Base-by-base conservation (phyloP, 192 early-diverging fungal species). In the Cetraspora pellucida region DNA sequence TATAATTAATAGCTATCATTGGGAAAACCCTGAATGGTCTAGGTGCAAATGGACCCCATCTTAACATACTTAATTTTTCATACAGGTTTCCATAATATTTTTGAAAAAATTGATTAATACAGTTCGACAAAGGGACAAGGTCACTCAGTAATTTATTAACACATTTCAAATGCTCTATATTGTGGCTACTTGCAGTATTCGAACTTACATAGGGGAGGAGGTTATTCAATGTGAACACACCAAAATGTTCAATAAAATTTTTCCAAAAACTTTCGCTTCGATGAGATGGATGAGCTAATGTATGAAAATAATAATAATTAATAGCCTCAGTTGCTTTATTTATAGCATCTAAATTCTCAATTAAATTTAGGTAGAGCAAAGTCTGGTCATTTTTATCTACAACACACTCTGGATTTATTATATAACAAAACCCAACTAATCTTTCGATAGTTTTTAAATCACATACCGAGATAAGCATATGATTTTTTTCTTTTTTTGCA, bases 1-100 rank as follows among this genome's bases (percentile, higher is more conserved):
- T 71, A 27, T 28, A 71, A 52, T 71, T 49, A 54, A 71, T 71
- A 27, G 46, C 46, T 10, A 71, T 71, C 49, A 71, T 71, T 37
- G 43, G 65, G 16, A 67, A 67, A 47, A 67, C 17, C 16, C 65
- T 37, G 31, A 66, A 46, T 11, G 25, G 1, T 66, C 16, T 66
- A 19, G 30, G 3, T 45, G 3, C 65, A 44, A 67, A 67, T 44
- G 64, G 16, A 31, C 65, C 65, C 43, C 30, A 67, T 5, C 3
- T 9, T 16, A 67, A 43, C 3, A 45, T 67, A 17, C 17, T 21
- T 67, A 67, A 47, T 67, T 67, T 44, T 14, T 45, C 23, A 44
- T 67, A 67, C 43, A 67, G 45, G 2, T 1, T 27, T 45, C 37
- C 37, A 43, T 66, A 66, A 66, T 66, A 19, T 2, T 66, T 21